phyloP scores from a whole-genome alignment of 179 eudicot species.

The Carnegiea gigantea region DNA sequence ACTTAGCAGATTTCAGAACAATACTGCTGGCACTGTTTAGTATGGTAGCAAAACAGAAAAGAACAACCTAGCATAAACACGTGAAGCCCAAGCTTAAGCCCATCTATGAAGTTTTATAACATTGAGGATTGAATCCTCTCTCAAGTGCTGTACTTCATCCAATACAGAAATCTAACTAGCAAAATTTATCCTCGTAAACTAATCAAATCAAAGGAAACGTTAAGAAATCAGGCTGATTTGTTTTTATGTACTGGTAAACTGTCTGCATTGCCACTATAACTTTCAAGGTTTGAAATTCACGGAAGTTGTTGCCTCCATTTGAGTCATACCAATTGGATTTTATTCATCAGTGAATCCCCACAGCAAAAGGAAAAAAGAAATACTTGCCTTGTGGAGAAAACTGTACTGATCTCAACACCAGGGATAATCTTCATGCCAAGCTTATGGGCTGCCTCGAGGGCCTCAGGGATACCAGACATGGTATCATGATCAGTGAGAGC shows the following conservation, averaged over 20 bases:
- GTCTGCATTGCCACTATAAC: neutral
- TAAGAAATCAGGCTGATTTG: neutral
- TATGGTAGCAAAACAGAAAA: neutral
- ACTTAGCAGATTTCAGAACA: neutral
- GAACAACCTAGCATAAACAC: neutral
- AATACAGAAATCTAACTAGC: neutral
- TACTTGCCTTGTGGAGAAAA: slow-evolving; percentile 62
- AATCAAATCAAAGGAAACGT: neutral
- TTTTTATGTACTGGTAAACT: too few relatives aligned
- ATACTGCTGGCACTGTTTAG: neutral
- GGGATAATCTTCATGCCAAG: slow-evolving; percentile 93
- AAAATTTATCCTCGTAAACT: neutral
- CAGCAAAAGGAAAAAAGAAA: slow-evolving; percentile 11
- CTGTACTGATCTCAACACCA: slow-evolving; percentile 93
- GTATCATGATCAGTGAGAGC: slow-evolving; percentile 98
- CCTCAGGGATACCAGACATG: slow-evolving; percentile 94
- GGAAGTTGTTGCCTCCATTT: neutral
- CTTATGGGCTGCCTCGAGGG: slow-evolving; percentile 70
- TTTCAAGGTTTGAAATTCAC: neutral
- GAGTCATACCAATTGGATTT: neutral
- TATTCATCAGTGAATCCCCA: neutral
- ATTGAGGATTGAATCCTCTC: neutral
- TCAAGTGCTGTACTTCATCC: neutral
- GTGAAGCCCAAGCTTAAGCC: neutral
- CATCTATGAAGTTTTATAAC: neutral